Evolutionary conservation across 2,329 filamentous ascomycete species (phyloP).

Genomic region (Penicillium concentricum): DNA sequence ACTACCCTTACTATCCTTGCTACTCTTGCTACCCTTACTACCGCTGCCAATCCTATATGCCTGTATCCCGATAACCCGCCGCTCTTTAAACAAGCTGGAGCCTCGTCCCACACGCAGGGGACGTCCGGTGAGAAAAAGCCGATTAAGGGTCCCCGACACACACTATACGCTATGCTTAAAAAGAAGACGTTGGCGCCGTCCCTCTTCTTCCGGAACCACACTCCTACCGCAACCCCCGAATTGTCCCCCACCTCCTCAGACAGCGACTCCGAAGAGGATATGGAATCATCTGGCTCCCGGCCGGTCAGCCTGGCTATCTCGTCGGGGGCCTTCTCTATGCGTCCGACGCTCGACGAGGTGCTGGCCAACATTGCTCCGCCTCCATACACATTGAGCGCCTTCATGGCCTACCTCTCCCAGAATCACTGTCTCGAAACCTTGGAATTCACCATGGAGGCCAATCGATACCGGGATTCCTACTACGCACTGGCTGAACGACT

Average conservation of each 20-base stretch:
- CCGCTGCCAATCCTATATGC: not conserved
- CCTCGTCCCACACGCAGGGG: slow-evolving; percentile 19
- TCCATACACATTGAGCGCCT: slow-evolving; percentile 87
- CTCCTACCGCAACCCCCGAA: slow-evolving; percentile 47
- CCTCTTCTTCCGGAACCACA: slow-evolving; percentile 37
- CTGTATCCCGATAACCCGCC: slow-evolving; percentile 12
- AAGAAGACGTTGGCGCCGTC: slow-evolving; percentile 37
- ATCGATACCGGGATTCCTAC: slow-evolving; percentile 73
- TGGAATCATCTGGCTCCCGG: slow-evolving; percentile 43
- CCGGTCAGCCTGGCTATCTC: slow-evolving; percentile 46
- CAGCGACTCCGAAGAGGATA: slow-evolving; percentile 46
- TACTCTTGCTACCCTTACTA: no score
- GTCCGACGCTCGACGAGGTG: slow-evolving; percentile 81
- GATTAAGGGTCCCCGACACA: slow-evolving; percentile 23
- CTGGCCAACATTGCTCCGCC: slow-evolving; percentile 80
- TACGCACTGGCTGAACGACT: slow-evolving; percentile 56
- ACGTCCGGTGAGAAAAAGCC: slow-evolving; percentile 24
- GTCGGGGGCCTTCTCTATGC: slow-evolving; percentile 44
- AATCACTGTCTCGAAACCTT: slow-evolving; percentile 96
- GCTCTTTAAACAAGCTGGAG: slow-evolving; percentile 19
- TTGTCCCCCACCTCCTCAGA: slow-evolving; percentile 44
- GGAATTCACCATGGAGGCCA: slow-evolving; percentile 93
- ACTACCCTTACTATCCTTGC: no score
- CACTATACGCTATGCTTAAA: slow-evolving; percentile 40
- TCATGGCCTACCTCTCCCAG: slow-evolving; percentile 94